Conservation (phyloP, 1,284 basidiomycete genomes). For the Heliocybe sulcata region DNA sequence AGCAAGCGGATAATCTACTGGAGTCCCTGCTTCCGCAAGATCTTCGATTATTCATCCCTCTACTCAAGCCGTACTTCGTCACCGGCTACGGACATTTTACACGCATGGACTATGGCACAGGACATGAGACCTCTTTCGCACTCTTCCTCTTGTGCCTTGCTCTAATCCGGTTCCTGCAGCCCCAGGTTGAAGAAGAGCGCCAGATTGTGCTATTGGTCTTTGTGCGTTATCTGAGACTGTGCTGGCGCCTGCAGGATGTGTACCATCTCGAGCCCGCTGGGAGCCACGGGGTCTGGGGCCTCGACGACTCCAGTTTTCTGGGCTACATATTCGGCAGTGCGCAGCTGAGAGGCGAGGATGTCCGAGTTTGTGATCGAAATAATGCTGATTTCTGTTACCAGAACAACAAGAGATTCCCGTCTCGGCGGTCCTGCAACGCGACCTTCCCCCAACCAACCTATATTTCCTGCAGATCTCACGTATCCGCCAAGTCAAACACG, state of each 20-base stretch:
- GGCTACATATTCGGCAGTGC: slow-evolving; percentile 91
- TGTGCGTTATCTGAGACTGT: slow-evolving; percentile 73
- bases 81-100: slow-evolving; percentile 88
- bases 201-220: slow-evolving; percentile 62
- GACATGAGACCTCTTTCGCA: slow-evolving; percentile 88
- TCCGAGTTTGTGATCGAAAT: slow-evolving; percentile 7
- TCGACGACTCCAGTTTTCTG: slow-evolving; percentile 92
- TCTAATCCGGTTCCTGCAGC: slow-evolving; percentile 55
- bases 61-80: slow-evolving; percentile 71
- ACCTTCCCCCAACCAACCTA: slow-evolving; percentile 57
- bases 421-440: slow-evolving; percentile 43
- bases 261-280: slow-evolving; percentile 95
- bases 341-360: slow-evolving; percentile 66
- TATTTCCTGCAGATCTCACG: slow-evolving; percentile 81
- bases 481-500: slow-evolving; percentile 75
- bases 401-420: slow-evolving; percentile 55
- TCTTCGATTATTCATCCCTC: slow-evolving; percentile 41
- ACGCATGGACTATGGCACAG: slow-evolving; percentile 95
- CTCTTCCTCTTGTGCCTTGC: slow-evolving; percentile 70
- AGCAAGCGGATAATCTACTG: slow-evolving; percentile 64
- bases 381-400: slow-evolving; percentile 18
- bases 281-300: slow-evolving; percentile 96
- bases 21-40: slow-evolving; percentile 37
- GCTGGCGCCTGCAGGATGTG: slow-evolving; percentile 82
- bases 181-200: slow-evolving; percentile 47